Percentiles rank a stretch among this genome's conserved stretches.
Conservation (phyloP, 179 eudicot genomes). For the Sideroxylon spinosum region DNA sequence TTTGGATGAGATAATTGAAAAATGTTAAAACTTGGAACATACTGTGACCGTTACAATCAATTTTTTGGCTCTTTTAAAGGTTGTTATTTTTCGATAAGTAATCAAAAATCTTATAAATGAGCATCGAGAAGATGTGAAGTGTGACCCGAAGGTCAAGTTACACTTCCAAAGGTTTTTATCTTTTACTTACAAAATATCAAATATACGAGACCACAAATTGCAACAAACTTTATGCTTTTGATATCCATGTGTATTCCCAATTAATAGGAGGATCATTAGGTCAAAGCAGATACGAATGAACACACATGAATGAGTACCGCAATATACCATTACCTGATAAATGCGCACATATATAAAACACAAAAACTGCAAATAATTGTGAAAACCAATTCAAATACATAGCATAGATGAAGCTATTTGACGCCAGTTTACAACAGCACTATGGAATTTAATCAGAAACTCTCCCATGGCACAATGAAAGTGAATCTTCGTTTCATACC, state of each 20-base stretch:
- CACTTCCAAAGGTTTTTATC: too few species aligned
- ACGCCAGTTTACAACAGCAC: not conserved
- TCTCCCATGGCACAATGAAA: not conserved
- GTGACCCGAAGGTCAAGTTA: too few species aligned
- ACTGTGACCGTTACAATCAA: too few species aligned
- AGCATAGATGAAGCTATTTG: not conserved
- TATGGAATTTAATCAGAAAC: conserved; percentile 2
- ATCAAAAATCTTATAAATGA: too few species aligned
- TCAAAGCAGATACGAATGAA: not conserved
- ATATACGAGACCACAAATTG: not conserved
- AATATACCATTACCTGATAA: not conserved
- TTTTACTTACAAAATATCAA: not conserved
- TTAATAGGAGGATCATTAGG: not conserved
- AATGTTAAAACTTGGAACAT: too few species aligned
- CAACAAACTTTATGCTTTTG: not conserved
- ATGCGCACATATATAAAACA: not conserved
- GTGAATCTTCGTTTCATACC: conserved; percentile 32
- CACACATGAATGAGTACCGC: not conserved
- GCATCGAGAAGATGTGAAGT: too few species aligned
- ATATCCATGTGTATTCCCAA: conserved; percentile 6
- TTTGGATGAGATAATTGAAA: too few species aligned
- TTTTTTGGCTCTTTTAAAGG: too few species aligned
- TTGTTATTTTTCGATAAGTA: too few species aligned
- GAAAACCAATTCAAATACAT: conserved; percentile 6
- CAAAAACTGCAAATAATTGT: not conserved